These are phyloP conservation scores for Colletotrichum higginsianum DNA, from an alignment of 2,329 filamentous ascomycete genomes.

Conservation along the genomic window DNA sequence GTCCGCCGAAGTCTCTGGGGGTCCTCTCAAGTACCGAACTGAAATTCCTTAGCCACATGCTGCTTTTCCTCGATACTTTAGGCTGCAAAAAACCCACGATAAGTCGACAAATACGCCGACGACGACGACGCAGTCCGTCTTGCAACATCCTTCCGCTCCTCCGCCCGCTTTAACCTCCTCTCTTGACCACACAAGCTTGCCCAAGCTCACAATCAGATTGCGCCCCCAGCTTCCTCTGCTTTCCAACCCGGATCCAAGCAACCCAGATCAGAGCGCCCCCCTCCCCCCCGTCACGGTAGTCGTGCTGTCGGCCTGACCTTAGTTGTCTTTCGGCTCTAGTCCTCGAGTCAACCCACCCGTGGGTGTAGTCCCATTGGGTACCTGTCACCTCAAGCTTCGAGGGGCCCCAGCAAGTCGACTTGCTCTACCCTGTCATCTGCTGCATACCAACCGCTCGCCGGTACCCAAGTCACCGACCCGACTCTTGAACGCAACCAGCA, in stretches of 20 bases:
- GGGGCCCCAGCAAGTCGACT: slow-evolving; percentile 41
- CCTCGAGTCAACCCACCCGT: slow-evolving; percentile 38
- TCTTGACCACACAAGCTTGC: slow-evolving; percentile 9
- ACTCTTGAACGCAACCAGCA: slow-evolving; percentile 39
- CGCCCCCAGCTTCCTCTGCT: slow-evolving; percentile 12
- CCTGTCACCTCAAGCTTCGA: slow-evolving; percentile 45
- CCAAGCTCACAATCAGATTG: slow-evolving; percentile 12
- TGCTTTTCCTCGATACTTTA: slow-evolving; percentile 21
- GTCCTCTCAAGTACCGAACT: slow-evolving; percentile 19
- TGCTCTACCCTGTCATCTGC: slow-evolving; percentile 42
- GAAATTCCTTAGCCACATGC: slow-evolving; percentile 12
- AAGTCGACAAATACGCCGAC: slow-evolving; percentile 6
- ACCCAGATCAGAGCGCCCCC: not conserved
- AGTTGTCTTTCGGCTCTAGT: slow-evolving; percentile 17
- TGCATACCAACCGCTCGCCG: slow-evolving; percentile 36
- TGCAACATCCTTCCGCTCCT: slow-evolving; percentile 34
- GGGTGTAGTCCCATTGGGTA: slow-evolving; percentile 41
- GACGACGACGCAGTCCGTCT: slow-evolving; percentile 13
- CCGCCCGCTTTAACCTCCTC: slow-evolving; percentile 27
- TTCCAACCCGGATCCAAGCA: slow-evolving; percentile 1
- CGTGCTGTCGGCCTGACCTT: slow-evolving; percentile 34
- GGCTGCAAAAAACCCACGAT: slow-evolving; percentile 11
- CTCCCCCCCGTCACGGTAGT: slow-evolving; percentile 33
- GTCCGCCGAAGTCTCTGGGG: slow-evolving; percentile 6
- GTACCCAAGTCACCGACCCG: slow-evolving; percentile 35